Evolutionary conservation across 129 eudicot genomes (phyloP).

Genomic region (Artemisia argyi): DNA sequence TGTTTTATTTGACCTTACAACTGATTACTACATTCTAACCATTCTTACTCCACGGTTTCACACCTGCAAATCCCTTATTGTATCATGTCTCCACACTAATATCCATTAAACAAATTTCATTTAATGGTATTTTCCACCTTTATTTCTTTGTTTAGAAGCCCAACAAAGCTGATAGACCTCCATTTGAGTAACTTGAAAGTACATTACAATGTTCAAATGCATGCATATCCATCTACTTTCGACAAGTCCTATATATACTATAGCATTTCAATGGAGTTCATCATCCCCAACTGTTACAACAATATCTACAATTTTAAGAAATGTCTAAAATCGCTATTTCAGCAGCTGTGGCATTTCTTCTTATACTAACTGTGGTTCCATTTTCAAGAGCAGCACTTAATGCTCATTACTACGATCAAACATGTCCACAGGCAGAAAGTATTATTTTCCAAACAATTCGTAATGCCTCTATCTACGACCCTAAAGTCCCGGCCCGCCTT

Average conservation of each 20-base stretch:
- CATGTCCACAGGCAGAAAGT: slow-evolving; percentile 78
- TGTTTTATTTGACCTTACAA: slow-evolving; percentile 16
- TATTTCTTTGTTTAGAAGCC: slow-evolving; percentile 65
- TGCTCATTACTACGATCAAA: slow-evolving; percentile 58
- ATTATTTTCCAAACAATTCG: slow-evolving; percentile 52
- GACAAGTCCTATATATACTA: slow-evolving; percentile 41
- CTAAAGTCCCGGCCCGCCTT: slow-evolving; percentile 75
- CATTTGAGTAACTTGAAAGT: slow-evolving; percentile 61
- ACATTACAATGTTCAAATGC: slow-evolving; percentile 24
- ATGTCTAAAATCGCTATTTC: slow-evolving; percentile 32
- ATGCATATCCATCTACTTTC: slow-evolving; percentile 23
- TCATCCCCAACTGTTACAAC: slow-evolving; percentile 32
- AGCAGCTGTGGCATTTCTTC: slow-evolving; percentile 23
- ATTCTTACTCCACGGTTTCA: slow-evolving; percentile 7
- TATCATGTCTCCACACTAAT: slow-evolving; percentile 4
- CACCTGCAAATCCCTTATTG: slow-evolving; percentile 28
- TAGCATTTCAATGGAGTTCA: slow-evolving; percentile 24
- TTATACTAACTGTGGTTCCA: slow-evolving; percentile 28
- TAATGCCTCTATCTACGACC: slow-evolving; percentile 60
- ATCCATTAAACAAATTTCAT: slow-evolving; percentile 6
- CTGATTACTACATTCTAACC: slow-evolving; percentile 24
- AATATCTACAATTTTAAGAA: not conserved
- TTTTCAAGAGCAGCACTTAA: slow-evolving; percentile 45
- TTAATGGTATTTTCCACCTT: not conserved
- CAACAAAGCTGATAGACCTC: slow-evolving; percentile 33